Evolutionary conservation across 106 monocot genomes (phyloP).

Genomic region (Dendrobium huoshanense): DNA sequence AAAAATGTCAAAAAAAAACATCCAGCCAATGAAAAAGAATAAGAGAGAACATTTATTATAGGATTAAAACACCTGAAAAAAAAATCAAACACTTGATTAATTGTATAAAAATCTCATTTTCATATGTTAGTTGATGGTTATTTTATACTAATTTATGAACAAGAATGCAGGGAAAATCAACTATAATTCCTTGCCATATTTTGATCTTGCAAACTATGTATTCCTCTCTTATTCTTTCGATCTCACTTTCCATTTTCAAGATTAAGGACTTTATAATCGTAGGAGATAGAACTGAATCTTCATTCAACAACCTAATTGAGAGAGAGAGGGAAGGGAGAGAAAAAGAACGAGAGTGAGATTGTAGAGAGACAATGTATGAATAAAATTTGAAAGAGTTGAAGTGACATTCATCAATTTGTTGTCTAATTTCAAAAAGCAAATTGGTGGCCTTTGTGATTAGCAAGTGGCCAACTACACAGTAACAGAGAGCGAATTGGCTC

Average conservation of each 20-base stretch:
- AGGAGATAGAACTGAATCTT: background rate
- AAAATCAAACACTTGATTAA: background rate
- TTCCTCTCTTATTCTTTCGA: no score
- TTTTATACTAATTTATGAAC: no score
- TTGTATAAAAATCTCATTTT: background rate
- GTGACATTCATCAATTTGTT: background rate
- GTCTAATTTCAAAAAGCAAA: background rate
- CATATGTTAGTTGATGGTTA: background rate
- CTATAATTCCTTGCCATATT: no score
- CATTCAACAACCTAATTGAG: no score
- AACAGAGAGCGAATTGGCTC: no score
- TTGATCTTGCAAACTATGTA: no score
- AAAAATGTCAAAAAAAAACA: background rate
- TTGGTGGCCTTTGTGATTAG: background rate
- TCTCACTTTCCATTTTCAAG: no score
- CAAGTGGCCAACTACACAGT: no score
- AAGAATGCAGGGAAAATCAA: no score
- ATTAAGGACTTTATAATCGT: no score
- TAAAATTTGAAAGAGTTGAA: background rate
- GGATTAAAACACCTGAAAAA: background rate
- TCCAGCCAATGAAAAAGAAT: background rate
- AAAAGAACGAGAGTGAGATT: no score
- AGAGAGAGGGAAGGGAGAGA: no score
- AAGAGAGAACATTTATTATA: background rate
- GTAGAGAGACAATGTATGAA: background rate